Evolutionary conservation across 2,329 filamentous ascomycete genomes (phyloP).

Genomic region (Paecilomyces sp.): DNA sequence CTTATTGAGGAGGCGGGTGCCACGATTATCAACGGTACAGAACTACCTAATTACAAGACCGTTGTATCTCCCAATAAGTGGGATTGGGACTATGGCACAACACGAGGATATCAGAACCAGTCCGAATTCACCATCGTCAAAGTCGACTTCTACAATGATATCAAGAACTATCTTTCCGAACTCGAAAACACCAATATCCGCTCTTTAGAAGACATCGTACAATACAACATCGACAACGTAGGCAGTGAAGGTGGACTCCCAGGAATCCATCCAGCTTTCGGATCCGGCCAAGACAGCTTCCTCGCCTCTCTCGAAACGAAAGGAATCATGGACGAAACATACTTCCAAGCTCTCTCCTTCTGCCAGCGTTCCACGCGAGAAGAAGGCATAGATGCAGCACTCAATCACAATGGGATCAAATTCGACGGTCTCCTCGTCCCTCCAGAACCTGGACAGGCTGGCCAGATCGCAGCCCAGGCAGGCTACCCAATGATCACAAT

Average conservation of each 20-base stretch:
- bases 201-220: conserved; percentile 58
- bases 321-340: conserved; percentile 57
- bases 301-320: conserved; percentile 55
- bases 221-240: conserved; percentile 56
- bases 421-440: conserved; percentile 63
- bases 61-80: conserved; percentile 62
- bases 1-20: conserved; percentile 56
- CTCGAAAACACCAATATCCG: conserved; percentile 55
- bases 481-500: conserved; percentile 68
- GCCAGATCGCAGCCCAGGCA: conserved; percentile 66
- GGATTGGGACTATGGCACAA: conserved; percentile 64
- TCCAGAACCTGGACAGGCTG: conserved; percentile 59
- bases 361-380: conserved; percentile 52
- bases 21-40: conserved; percentile 61
- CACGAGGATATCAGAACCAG: conserved; percentile 59
- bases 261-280: conserved; percentile 55
- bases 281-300: conserved; percentile 65
- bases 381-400: conserved; percentile 62
- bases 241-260: conserved; percentile 61
- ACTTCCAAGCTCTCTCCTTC: conserved; percentile 60
- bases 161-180: conserved; percentile 56
- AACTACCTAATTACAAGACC: conserved; percentile 56
- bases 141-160: conserved; percentile 55
- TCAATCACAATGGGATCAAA: conserved; percentile 40
- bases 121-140: conserved; percentile 69